Conservation (phyloP, 768 basidiomycete species). For the Agaricus blazei region DNA sequence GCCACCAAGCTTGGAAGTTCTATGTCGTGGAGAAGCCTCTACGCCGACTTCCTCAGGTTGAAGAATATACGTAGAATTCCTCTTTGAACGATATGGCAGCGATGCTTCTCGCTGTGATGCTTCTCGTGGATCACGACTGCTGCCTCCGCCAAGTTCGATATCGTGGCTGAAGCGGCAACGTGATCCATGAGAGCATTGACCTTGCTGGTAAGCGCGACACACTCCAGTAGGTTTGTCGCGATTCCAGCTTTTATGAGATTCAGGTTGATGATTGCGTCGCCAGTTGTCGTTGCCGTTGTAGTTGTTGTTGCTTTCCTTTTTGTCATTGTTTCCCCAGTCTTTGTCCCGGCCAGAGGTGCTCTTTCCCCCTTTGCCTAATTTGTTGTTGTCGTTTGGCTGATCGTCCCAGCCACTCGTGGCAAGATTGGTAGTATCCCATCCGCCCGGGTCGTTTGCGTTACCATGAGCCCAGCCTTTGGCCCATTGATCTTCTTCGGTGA, state of each 20-base stretch:
- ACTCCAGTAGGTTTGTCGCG: background rate
- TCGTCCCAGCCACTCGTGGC: background rate
- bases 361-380: slow-evolving; percentile 10
- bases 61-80: background rate
- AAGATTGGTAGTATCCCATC: background rate
- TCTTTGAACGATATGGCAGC: background rate
- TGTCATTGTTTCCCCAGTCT: background rate
- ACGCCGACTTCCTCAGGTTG: background rate
- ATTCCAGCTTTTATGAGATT: background rate
- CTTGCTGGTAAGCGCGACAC: slow-evolving; percentile 4
- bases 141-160: background rate
- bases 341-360: slow-evolving; percentile 1
- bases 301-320: background rate
- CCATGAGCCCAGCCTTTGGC: too few species aligned
- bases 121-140: slow-evolving; percentile 6
- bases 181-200: slow-evolving; percentile 14
- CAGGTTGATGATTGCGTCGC: background rate
- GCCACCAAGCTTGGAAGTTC: background rate
- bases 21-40: background rate
- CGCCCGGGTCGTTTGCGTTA: background rate
- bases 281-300: too few species aligned
- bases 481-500: too few species aligned
- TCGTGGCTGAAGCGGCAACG: slow-evolving; percentile 21
- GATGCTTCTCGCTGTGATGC: slow-evolving; percentile 2
- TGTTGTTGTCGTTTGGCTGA: slow-evolving; percentile 10